These are phyloP conservation scores for Cryptococcus wingfieldii DNA, from an alignment of 1,284 basidiomycete species.

Conservation along the genomic window DNA sequence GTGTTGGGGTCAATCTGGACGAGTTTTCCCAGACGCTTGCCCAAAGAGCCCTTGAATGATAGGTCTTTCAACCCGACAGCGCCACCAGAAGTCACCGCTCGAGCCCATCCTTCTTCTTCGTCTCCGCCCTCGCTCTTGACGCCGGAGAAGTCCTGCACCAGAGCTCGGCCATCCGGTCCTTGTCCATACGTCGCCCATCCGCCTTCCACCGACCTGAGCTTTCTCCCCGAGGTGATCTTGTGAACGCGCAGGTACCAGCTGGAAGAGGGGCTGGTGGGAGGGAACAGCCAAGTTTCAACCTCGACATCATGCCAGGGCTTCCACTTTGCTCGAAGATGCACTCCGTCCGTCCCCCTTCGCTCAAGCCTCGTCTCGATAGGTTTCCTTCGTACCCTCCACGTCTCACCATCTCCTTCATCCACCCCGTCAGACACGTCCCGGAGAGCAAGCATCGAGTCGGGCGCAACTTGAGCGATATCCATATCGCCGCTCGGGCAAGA, in stretches of 20 bases:
- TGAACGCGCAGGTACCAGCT: conserved; percentile 68
- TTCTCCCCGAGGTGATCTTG: conserved; percentile 56
- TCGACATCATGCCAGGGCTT: conserved; percentile 66
- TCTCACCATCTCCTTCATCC: conserved; percentile 55
- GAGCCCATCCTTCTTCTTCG: conserved; percentile 45
- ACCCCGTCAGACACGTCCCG: conserved; percentile 54
- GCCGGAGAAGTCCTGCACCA: conserved; percentile 49
- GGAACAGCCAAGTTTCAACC: conserved; percentile 70
- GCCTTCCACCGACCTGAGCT: conserved; percentile 61
- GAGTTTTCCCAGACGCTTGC: conserved; percentile 49
- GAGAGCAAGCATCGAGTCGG: conserved; percentile 64
- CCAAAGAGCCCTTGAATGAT: conserved; percentile 17
- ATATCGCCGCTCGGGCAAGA: conserved; percentile 65
- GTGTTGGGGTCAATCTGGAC: conserved; percentile 68
- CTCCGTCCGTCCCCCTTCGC: conserved; percentile 43
- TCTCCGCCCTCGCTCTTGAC: conserved; percentile 36
- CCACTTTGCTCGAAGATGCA: conserved; percentile 65
- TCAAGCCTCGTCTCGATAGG: conserved; percentile 63
- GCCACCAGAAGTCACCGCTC: conserved; percentile 60
- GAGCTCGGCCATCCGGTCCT: conserved; percentile 58
- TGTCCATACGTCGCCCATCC: conserved; percentile 70
- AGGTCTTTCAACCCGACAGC: conserved; percentile 62
- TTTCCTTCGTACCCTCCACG: conserved; percentile 63
- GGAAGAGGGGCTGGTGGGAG: conserved; percentile 56
- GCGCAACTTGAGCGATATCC: conserved; percentile 66